These are phyloP conservation scores for Saitozyma podzolica DNA, from an alignment of 768 basidiomycete genomes.

Conservation along the genomic window DNA sequence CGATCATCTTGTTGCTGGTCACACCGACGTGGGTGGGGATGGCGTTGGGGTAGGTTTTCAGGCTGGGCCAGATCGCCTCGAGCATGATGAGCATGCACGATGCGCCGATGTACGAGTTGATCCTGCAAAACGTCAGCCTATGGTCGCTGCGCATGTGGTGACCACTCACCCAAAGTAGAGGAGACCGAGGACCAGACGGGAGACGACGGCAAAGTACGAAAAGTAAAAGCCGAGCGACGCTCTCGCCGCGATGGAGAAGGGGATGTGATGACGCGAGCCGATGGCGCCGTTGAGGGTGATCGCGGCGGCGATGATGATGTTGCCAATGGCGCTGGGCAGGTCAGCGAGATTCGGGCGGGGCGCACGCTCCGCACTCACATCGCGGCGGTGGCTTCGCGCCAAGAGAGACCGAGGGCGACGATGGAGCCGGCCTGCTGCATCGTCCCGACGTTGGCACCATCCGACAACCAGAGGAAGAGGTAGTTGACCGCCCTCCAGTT, in stretches of 20 bases:
- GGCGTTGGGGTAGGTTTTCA: constrained; percentile 28
- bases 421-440: constrained; percentile 48
- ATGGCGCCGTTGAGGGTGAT: constrained; percentile 77
- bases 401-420: constrained; percentile 41
- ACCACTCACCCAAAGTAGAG: constrained; percentile 62
- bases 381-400: constrained; percentile 43
- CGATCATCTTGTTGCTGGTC: constrained; percentile 41
- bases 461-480: constrained; percentile 45
- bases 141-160: background rate
- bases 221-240: constrained; percentile 89
- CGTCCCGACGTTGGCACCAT: constrained; percentile 48
- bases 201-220: constrained; percentile 80
- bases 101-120: constrained; percentile 48
- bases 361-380: constrained; percentile 26
- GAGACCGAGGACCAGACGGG: constrained; percentile 71
- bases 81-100: constrained; percentile 49
- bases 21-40: constrained; percentile 38
- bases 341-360: constrained; percentile 41
- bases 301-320: constrained; percentile 68
- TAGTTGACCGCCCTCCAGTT: constrained; percentile 47
- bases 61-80: constrained; percentile 50
- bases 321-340: constrained; percentile 66
- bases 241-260: constrained; percentile 75
- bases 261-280: constrained; percentile 73
- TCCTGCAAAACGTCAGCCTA: constrained; percentile 11